Evolutionary conservation across 1,284 basidiomycete species (phyloP), one percentile per base, ranked within the genome.

Genomic region (Amylostereum chailletii): DNA sequence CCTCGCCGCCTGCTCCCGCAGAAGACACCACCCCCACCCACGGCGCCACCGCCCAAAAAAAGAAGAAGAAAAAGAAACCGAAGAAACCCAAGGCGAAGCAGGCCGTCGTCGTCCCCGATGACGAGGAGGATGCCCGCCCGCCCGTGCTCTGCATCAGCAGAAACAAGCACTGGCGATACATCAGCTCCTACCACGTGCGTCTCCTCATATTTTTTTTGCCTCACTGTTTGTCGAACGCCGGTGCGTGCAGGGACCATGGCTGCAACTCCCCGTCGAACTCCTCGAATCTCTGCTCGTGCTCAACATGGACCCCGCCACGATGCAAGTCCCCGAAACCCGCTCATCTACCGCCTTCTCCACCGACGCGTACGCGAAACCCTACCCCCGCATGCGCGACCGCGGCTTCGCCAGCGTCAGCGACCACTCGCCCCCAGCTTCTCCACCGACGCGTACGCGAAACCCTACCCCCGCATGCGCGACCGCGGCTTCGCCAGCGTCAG

Each of bases 161-260:
- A 56, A 89, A 90, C 67, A 90, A 90, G 62, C 87, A 90, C 60
- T 90, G 87, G 87, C 77, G 81, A 32, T 90, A 90, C 59, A 90
- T 90, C 65, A 87, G 84, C 63, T 90, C 88, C 29, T 90, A 89
- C 63, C 88, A 90, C 65, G 87, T 90, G 67, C 51, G 82, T 80
- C 38, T 43, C 29, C 44, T 34, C n/a, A 19, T n/a, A 37, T 11
- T 27, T 19, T 40, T 6, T 40, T 19, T 5, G 11, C 5, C 5
- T 11, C 29, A 40, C 11, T 5, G n/a, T 27, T 6, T 6, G n/a
- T 40, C 39, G 29, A 6, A n/a, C 11, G 6, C 19, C 19, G 19
- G 19, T 19, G n/a, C 11, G 5, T 40, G 45, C 58, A 91, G 87
- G 88, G 88, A 8, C 86, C 86, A 3, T 91, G 88, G 88, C 75